Conservation (phyloP, 2,329 filamentous ascomycete species). For the Aspergillus sp. region DNA sequence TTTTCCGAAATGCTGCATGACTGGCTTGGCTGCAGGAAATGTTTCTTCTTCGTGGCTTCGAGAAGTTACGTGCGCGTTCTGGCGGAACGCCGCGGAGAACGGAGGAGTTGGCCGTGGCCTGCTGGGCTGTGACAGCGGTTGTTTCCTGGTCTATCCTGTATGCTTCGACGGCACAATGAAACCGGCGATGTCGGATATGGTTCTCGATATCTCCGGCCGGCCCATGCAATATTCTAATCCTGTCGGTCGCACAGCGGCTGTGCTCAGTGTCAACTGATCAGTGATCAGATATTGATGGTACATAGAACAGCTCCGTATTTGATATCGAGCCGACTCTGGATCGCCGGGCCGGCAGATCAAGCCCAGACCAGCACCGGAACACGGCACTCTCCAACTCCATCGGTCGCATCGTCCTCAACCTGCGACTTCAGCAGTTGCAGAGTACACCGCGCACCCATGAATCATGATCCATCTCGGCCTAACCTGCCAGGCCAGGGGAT, state of each 20-base stretch:
- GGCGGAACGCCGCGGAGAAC: too few species aligned
- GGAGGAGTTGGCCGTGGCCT: too few species aligned
- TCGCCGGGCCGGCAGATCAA: conserved; percentile 19
- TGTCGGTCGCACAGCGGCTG: not conserved
- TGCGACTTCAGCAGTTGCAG: too few species aligned
- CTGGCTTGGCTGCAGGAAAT: not conserved
- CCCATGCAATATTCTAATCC: not conserved
- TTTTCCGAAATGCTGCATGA: not conserved
- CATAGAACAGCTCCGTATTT: not conserved
- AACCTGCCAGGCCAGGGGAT: too few species aligned
- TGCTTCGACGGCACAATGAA: too few species aligned
- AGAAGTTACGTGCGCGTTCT: not conserved
- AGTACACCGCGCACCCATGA: too few species aligned
- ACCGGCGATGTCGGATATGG: too few species aligned
- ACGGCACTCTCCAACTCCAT: conserved; percentile 2
- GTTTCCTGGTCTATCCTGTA: too few species aligned
- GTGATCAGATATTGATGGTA: too few species aligned
- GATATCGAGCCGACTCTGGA: not conserved
- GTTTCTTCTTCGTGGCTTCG: conserved; percentile 2
- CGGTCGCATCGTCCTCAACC: not conserved
- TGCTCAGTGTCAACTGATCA: not conserved
- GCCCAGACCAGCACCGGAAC: not conserved
- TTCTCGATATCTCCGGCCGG: too few species aligned
- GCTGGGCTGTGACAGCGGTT: too few species aligned
- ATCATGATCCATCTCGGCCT: too few species aligned